phyloP scores from a whole-genome alignment of 768 basidiomycete species.

The Phanerochaete carnosa region DNA sequence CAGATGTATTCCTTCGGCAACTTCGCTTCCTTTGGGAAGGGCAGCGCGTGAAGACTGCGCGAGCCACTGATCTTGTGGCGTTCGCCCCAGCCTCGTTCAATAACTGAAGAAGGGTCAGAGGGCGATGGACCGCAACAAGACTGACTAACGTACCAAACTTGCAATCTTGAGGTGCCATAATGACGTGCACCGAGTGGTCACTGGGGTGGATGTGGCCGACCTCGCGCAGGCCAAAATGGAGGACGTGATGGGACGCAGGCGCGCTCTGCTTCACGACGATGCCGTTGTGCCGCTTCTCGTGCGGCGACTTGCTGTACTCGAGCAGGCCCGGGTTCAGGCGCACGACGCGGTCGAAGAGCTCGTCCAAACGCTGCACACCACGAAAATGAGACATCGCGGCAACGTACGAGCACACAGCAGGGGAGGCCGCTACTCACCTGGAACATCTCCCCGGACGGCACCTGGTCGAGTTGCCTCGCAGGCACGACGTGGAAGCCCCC shows the following conservation, averaged over 20 bases:
- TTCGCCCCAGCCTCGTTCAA: conserved; percentile 28
- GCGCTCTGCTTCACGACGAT: conserved; percentile 18
- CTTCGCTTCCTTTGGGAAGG: background rate
- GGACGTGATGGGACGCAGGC: conserved; percentile 19
- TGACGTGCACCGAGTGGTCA: conserved; percentile 24
- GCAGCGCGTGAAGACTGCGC: background rate
- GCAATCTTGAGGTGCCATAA: conserved; percentile 26
- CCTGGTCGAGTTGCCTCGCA: conserved; percentile 20
- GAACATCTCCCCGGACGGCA: conserved; percentile 15
- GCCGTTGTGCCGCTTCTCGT: conserved; percentile 16
- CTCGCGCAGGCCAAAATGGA: conserved; percentile 16
- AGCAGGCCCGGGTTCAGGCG: conserved; percentile 19
- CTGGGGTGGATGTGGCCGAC: conserved; percentile 23
- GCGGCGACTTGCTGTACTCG: conserved; percentile 16
- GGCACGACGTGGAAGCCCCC: conserved; percentile 26
- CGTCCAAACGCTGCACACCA: conserved; percentile 14
- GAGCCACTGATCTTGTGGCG: conserved; percentile 24
- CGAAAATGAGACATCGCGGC: background rate
- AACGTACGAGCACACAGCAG: background rate
- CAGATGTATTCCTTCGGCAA: conserved; percentile 24
- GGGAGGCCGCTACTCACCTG: conserved; percentile 15
- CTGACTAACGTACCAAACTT: conserved; percentile 18
- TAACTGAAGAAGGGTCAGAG: conserved; percentile 9
- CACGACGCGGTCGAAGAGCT: conserved; percentile 14
- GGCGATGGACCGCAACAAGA: background rate